Evolutionary conservation across 805 yeast species (phyloP).

Genomic region (Monosporozyma siamensis): DNA sequence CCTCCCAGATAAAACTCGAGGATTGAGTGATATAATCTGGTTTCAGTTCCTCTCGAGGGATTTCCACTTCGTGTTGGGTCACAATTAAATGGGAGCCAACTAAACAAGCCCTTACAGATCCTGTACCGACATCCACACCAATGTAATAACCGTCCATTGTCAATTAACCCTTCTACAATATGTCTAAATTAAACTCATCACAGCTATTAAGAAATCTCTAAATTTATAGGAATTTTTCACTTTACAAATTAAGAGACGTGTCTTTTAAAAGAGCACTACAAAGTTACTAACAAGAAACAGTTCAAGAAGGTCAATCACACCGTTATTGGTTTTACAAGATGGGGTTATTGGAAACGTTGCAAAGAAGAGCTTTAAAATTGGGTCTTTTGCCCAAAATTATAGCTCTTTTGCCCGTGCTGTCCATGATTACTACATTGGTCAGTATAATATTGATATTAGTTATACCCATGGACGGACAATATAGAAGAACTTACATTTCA

Average conservation of each 20-base stretch:
- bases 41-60: conserved; percentile 65
- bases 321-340: too few relatives aligned
- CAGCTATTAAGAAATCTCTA: too few relatives aligned
- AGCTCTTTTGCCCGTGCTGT: conserved; percentile 35
- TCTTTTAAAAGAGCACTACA: too few relatives aligned
- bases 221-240: too few relatives aligned
- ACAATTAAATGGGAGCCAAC: conserved; percentile 80
- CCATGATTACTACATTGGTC: conserved; percentile 33
- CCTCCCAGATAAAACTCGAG: conserved; percentile 84
- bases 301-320: too few relatives aligned
- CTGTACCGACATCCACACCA: conserved; percentile 96
- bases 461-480: conserved; percentile 71
- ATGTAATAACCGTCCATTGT: conserved; percentile 38
- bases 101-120: conserved; percentile 90
- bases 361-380: conserved; percentile 34
- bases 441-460: conserved; percentile 53
- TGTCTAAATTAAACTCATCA: too few relatives aligned
- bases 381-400: conserved; percentile 42
- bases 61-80: conserved; percentile 69
- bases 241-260: too few relatives aligned
- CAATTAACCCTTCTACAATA: too few relatives aligned
- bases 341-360: conserved; percentile 28
- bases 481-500: conserved; percentile 73
- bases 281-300: too few relatives aligned
- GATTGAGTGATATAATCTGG: conserved; percentile 76